Evolutionary conservation across 2,329 filamentous ascomycete species (phyloP), one percentile per base, ranked within the genome.

Genomic region (Talaromyces sp.): DNA sequence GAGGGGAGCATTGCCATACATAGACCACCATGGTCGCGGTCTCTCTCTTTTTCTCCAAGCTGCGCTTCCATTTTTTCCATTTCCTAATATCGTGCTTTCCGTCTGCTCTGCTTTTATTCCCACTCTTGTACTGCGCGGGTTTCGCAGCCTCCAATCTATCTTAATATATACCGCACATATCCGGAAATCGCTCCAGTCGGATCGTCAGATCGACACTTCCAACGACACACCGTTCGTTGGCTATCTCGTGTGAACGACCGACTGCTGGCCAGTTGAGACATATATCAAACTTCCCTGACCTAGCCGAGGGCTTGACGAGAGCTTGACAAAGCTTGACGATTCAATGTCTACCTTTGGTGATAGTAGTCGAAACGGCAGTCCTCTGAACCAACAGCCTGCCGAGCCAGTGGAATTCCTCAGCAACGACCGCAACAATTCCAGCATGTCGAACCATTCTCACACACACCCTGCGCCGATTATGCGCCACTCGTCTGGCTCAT

Each of bases 331-430:
- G 10, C 47, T 23, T 8, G 9, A 51, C 47, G 18, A 8, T 31
- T 53, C 57, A 33, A 74, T 74, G 72, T 70, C 68, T 30, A 63
- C 61, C 42, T 67, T 66, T 30, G 61, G 65, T 55, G 65, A 70
- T 33, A 72, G 36, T 16, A 40, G 67, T 52, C 64, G 64, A 47
- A 65, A 70, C 47, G 64, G 66, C 60, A 72, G 69, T 53, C 69
- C 72, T 63, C 69, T 67, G 61, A 72, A 68, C 28, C 71, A 72
- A 63, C 67, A 74, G 60, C 73, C 75, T 42, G 73, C 76, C 42
- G 72, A 74, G n/a, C 76, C 77, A 28, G 62, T 71, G 36, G 76
- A 78, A 66, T 68, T 79, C 47, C 71, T 76, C 51, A 66, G 69
- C 57, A 68, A 67, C 57, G 71, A 68, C 67, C 64, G 50, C 67